Base-by-base conservation (phyloP, 306 rosid genomes). In the Potentilla sterilis region DNA sequence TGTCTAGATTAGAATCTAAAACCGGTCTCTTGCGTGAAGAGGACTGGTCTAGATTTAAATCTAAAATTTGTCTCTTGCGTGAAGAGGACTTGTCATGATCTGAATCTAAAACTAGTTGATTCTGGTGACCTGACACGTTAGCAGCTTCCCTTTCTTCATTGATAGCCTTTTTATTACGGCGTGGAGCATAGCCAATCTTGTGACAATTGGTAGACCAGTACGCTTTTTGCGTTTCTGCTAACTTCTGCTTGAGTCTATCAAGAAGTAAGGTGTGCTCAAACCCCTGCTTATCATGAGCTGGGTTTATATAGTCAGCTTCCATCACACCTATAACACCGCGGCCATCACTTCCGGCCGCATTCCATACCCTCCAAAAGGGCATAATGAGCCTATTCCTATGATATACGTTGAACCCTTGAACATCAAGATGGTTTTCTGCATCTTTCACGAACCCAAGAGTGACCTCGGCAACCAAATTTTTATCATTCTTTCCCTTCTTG, bases 341-440 rank as follows among this genome's bases (percentile, higher is more conserved):
- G 42, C 99, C 98, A 48, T 90, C 91, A 75, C 99, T 96, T 84
- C 98, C 98, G 9, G 98, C 89, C 64, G 99, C 89, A 85, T 90
- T 96, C 99, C 97, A 92, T 78, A 96, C 84, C 87, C 98, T 92
- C 99, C 99, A 92, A 83, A 96, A 96, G 32, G 99, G 98, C 97
- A 87, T 96, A 59, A 96, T 96, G 69, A 96, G 91, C 43, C 99
- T 84, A 83, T 95, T 95, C 90, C 92, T 88, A 79, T 95, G 99
- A 84, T 95, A 95, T 34, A 92, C 99, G 75, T 92, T 96, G 77
- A 96, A 92, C 58, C 99, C 99, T 32, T 90, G 91, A 79, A 96
- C 97, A 86, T 96, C 97, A 54, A 90, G 85, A 80, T 96, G 99
- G 81, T 88, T 87, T 63, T 78, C 84, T 58, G 99, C 99, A 79